A percentile compares a stretch with the other conserved stretches of the same genome.
These are phyloP conservation scores for Sclerotiophoma versabilis DNA, from an alignment of 2,329 filamentous ascomycete genomes.

Conservation along the genomic window DNA sequence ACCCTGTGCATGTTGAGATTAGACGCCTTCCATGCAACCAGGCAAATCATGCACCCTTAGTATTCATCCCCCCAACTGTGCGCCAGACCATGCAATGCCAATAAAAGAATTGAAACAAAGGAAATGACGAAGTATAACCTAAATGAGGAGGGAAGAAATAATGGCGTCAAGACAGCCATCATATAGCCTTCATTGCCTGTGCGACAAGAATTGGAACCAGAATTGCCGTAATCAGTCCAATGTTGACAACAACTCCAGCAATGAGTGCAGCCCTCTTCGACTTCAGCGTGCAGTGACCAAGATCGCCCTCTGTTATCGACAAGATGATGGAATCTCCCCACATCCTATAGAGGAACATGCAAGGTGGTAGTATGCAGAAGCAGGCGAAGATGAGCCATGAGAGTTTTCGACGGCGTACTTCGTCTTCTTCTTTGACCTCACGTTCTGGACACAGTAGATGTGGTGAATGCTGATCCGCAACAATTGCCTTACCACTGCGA, in stretches of 20 bases:
- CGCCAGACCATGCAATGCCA: slow-evolving; percentile 20
- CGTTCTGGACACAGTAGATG: slow-evolving; percentile 42
- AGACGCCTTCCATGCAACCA: slow-evolving; percentile 10
- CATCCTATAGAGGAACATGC: slow-evolving; percentile 47
- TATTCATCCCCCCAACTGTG: neutral
- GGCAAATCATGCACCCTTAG: neutral
- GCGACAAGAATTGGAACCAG: slow-evolving; percentile 36
- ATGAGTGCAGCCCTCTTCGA: slow-evolving; percentile 44
- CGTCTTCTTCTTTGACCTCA: slow-evolving; percentile 29
- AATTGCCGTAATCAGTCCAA: slow-evolving; percentile 30
- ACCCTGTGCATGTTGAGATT: too few relatives aligned
- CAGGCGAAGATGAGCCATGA: slow-evolving; percentile 45
- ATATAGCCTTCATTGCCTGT: slow-evolving; percentile 29
- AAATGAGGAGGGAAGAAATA: neutral
- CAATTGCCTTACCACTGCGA: slow-evolving; percentile 5
- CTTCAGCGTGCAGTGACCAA: slow-evolving; percentile 36
- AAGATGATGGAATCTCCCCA: slow-evolving; percentile 42
- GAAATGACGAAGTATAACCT: neutral
- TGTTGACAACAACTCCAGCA: slow-evolving; percentile 40
- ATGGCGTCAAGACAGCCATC: neutral
- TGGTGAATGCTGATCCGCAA: slow-evolving; percentile 31
- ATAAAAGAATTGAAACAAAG: slow-evolving; percentile 8
- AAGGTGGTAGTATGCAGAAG: slow-evolving; percentile 46
- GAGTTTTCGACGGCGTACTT: slow-evolving; percentile 34
- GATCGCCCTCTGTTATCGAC: slow-evolving; percentile 38